These are phyloP conservation scores for Taxawa tesnikishii DNA, from an alignment of 2,329 filamentous ascomycete genomes.

Conservation along the genomic window DNA sequence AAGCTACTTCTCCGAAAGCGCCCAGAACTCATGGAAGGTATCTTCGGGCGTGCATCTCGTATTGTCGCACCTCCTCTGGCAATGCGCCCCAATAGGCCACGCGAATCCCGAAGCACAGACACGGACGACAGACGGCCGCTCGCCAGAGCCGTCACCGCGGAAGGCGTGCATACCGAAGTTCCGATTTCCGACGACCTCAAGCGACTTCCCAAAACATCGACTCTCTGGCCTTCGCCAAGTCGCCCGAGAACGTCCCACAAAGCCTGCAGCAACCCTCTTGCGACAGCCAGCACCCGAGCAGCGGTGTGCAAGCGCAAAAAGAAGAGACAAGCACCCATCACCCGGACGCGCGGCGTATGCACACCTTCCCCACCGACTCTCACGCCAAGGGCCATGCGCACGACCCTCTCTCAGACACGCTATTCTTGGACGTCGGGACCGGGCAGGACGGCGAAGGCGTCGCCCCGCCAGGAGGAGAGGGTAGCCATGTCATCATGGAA, in stretches of 20 bases:
- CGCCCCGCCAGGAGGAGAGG: constrained; percentile 13
- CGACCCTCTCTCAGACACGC: constrained; percentile 50
- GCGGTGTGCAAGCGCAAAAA: constrained; percentile 3
- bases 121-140: constrained; percentile 36
- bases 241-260: background rate
- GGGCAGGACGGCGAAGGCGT: constrained; percentile 28
- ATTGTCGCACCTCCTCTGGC: constrained; percentile 46
- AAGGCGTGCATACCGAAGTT: constrained; percentile 40
- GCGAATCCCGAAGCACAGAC: constrained; percentile 38
- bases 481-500: constrained; percentile 57
- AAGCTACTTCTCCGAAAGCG: constrained; percentile 49
- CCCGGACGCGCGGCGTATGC: background rate
- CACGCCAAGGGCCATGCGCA: constrained; percentile 49
- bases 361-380: background rate
- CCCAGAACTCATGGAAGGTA: constrained; percentile 43
- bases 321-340: constrained; percentile 5
- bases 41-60: constrained; percentile 45
- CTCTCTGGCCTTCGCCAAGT: background rate
- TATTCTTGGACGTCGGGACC: constrained; percentile 67
- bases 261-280: background rate
- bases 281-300: background rate
- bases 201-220: constrained; percentile 15
- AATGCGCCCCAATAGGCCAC: constrained; percentile 26
- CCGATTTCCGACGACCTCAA: constrained; percentile 18
- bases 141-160: constrained; percentile 38